phyloP scores from a whole-genome alignment of 1,139 yeast species.

The Sugiyamaella sp. region DNA sequence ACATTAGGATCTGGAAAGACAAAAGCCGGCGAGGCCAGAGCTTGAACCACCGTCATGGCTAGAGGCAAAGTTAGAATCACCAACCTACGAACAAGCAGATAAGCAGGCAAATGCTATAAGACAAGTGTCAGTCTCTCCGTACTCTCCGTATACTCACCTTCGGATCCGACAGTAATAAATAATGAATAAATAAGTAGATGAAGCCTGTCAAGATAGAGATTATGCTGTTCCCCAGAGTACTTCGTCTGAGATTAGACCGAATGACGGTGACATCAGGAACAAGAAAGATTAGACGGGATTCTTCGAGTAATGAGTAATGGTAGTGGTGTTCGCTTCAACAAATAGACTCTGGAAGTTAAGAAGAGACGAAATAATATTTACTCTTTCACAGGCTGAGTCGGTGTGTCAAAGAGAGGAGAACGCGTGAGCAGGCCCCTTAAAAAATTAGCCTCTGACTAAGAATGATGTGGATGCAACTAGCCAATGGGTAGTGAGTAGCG shows the following conservation, averaged over 20 bases:
- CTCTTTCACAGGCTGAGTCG: neutral
- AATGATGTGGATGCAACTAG: too few relatives aligned
- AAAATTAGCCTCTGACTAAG: too few relatives aligned
- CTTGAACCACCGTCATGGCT: slow-evolving; percentile 18
- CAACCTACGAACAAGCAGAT: neutral
- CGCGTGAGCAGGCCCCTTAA: neutral
- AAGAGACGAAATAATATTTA: neutral
- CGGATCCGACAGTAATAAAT: neutral
- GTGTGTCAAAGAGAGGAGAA: too few relatives aligned
- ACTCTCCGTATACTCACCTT: neutral
- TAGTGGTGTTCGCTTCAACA: neutral
- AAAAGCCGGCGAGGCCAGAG: slow-evolving; percentile 17
- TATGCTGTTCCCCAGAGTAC: slow-evolving; percentile 2
- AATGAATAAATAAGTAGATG: slow-evolving; percentile 7
- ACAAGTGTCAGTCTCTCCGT: neutral
- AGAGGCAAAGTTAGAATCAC: neutral
- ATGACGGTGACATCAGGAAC: slow-evolving; percentile 13
- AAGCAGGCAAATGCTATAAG: too few relatives aligned
- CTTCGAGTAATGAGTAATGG: neutral
- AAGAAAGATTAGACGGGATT: neutral
- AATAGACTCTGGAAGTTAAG: neutral
- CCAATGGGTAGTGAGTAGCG: too few relatives aligned
- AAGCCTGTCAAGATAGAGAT: neutral
- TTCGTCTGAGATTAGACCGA: slow-evolving; percentile 10
- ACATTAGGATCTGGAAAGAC: slow-evolving; percentile 18